Evolutionary conservation across 108 stramenopile genomes (phyloP).

Genomic region (Epithemia pelagica): DNA sequence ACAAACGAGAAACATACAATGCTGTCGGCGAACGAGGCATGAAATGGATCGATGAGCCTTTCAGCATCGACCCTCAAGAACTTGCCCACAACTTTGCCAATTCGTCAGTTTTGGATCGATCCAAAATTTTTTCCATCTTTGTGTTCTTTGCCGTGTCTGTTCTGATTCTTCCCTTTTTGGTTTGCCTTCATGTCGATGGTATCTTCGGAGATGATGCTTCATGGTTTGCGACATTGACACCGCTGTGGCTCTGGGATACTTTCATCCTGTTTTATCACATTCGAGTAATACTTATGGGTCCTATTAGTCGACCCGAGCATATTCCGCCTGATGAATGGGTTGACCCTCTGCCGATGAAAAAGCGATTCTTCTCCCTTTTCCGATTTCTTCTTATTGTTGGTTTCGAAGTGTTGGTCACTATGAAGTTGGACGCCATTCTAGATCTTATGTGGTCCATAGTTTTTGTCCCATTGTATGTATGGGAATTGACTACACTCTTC

Average conservation of each 20-base stretch:
- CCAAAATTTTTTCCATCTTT: slow-evolving; percentile 85
- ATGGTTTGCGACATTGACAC: slow-evolving; percentile 65
- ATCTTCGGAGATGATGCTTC: slow-evolving; percentile 42
- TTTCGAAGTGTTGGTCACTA: slow-evolving; percentile 59
- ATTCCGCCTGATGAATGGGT: slow-evolving; percentile 80
- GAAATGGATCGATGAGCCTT: slow-evolving; percentile 84
- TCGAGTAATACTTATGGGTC: slow-evolving; percentile 75
- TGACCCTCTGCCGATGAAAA: slow-evolving; percentile 79
- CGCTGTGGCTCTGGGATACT: slow-evolving; percentile 79
- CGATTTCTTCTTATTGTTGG: slow-evolving; percentile 50
- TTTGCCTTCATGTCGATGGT: slow-evolving; percentile 83
- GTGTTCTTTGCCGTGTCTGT: slow-evolving; percentile 53
- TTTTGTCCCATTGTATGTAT: slow-evolving; percentile 64
- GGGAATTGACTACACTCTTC: slow-evolving; percentile 62
- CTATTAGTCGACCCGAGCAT: slow-evolving; percentile 70
- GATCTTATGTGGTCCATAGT: slow-evolving; percentile 46
- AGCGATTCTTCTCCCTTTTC: slow-evolving; percentile 45
- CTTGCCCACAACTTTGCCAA: slow-evolving; percentile 83
- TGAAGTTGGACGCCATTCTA: slow-evolving; percentile 53
- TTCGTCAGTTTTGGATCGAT: slow-evolving; percentile 54
- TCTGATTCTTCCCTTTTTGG: slow-evolving; percentile 57
- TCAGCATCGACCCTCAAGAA: slow-evolving; percentile 81
- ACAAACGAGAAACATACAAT: slow-evolving; percentile 85
- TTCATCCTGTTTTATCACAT: slow-evolving; percentile 70
- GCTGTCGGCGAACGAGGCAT: slow-evolving; percentile 84